Conservation (phyloP, 2,329 filamentous ascomycete genomes). For the Alternaria sp. region DNA sequence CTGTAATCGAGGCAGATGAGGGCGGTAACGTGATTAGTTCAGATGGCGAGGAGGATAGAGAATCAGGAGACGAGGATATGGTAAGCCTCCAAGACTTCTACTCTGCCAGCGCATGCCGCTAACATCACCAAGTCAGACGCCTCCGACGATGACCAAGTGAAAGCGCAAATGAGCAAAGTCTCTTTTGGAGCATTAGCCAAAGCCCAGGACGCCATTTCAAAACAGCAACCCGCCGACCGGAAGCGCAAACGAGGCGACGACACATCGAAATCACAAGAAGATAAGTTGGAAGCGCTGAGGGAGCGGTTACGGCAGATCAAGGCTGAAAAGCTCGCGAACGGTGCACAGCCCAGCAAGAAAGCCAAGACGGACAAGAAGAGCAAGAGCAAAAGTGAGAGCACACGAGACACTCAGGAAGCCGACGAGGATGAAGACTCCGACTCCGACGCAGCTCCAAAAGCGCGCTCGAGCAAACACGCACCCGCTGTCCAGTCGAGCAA, state of each 20-base stretch:
- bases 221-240: slow-evolving; percentile 34
- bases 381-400: slow-evolving; percentile 31
- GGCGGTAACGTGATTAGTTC: slow-evolving; percentile 46
- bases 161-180: slow-evolving; percentile 63
- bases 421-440: slow-evolving; percentile 41
- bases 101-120: slow-evolving; percentile 1
- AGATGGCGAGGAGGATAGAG: slow-evolving; percentile 36
- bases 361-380: slow-evolving; percentile 15
- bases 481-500: slow-evolving; percentile 84
- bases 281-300: slow-evolving; percentile 55
- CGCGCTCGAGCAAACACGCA: slow-evolving; percentile 81
- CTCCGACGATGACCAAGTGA: slow-evolving; percentile 50
- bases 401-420: slow-evolving; percentile 37
- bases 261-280: slow-evolving; percentile 50
- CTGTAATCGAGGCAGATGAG: slow-evolving; percentile 47
- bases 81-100: slow-evolving; percentile 14
- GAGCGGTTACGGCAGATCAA: slow-evolving; percentile 54
- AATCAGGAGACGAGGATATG: slow-evolving; percentile 36
- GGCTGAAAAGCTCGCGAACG: slow-evolving; percentile 44
- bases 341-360: slow-evolving; percentile 28
- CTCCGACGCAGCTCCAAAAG: slow-evolving; percentile 46
- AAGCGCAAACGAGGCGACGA: slow-evolving; percentile 54
- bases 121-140: slow-evolving; percentile 33
- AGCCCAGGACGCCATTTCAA: slow-evolving; percentile 74
- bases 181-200: slow-evolving; percentile 91